phyloP scores from a whole-genome alignment of 805 yeast species.

The Candida ficus region DNA sequence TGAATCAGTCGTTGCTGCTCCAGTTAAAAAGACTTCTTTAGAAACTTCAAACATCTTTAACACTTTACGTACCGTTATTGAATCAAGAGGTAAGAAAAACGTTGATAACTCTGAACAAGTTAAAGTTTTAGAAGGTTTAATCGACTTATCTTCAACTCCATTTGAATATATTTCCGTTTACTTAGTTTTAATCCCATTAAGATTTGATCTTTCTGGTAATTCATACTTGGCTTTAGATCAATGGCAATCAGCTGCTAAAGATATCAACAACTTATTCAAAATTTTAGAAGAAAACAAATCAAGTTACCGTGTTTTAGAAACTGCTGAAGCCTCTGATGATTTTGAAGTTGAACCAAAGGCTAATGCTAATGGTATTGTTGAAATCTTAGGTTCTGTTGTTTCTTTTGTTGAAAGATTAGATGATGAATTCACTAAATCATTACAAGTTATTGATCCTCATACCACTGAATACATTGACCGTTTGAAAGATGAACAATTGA shows the following conservation, averaged over 20 bases:
- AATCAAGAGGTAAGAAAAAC: slow-evolving; percentile 93
- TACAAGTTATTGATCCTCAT: slow-evolving; percentile 90
- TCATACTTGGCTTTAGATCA: slow-evolving; percentile 71
- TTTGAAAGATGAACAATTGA: slow-evolving; percentile 75
- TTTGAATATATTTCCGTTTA: slow-evolving; percentile 77
- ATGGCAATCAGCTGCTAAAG: slow-evolving; percentile 69
- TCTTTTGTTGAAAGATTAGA: slow-evolving; percentile 90
- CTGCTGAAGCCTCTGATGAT: slow-evolving; percentile 66
- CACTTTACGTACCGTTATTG: slow-evolving; percentile 68
- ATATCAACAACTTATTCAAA: slow-evolving; percentile 56
- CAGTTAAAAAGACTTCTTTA: slow-evolving; percentile 29
- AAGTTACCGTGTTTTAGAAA: slow-evolving; percentile 68
- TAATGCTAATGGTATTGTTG: slow-evolving; percentile 61
- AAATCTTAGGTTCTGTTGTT: slow-evolving; percentile 77
- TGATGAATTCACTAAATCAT: slow-evolving; percentile 86
- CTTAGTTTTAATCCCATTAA: slow-evolving; percentile 77
- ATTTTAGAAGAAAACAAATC: slow-evolving; percentile 59
- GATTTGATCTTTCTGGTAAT: slow-evolving; percentile 74
- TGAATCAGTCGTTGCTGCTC: slow-evolving; percentile 34
- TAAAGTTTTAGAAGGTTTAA: slow-evolving; percentile 56
- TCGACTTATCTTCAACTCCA: slow-evolving; percentile 43
- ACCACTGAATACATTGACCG: slow-evolving; percentile 90
- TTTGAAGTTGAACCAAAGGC: slow-evolving; percentile 65
- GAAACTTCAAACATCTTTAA: slow-evolving; percentile 48
- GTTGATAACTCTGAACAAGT: slow-evolving; percentile 81